Evolutionary conservation across 2,329 filamentous ascomycete species (phyloP), one percentile per base, ranked within the genome.

Genomic region (Fusarium xylarioides): DNA sequence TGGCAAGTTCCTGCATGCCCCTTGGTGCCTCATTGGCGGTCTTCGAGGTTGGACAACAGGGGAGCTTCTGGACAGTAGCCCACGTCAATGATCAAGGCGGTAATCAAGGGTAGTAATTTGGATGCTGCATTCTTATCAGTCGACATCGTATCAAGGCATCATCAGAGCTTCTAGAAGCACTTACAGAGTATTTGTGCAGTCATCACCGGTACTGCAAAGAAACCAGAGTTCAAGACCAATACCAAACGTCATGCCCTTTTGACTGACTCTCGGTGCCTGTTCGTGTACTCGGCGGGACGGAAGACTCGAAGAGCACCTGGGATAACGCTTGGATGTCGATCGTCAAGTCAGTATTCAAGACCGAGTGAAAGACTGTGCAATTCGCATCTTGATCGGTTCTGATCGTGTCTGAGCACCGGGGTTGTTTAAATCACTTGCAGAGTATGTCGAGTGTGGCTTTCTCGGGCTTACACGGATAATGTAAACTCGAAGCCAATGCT

Each of bases 281-380:
- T 18, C 3, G 5, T 7, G 28, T 47, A n/a, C 12, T 16, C 15
- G 8, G 16, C 4, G 4, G 21, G 1, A 1, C 3, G 21, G 12
- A 32, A 32, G 21, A 7, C 9, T 49, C 9, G 2, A 7, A 32
- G 4, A 12, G 10, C 15, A 8, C 18, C 5, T 32, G 21, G 0
- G 5, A 5, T 16, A 49, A 4, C 11, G 10, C 9, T 49, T n/a
- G 7, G 3, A n/a, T 32, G 3, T 14, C 15, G 18, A 21, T n/a
- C 15, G 21, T 18, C 5, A 32, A n/a, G 7, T 32, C 21, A 30
- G 5, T 2, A n/a, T 49, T 30, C 10, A 2, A 7, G 28, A 2
- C 1, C 4, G 12, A 11, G 26, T 16, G 14, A 1, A 26, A 44
- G 16, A 14, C 43, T 28, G 23, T 26, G n/a, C 7, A 9, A 26